Conservation (phyloP, 495 filamentous ascomycete species). For the Talaromyces ruber region DNA sequence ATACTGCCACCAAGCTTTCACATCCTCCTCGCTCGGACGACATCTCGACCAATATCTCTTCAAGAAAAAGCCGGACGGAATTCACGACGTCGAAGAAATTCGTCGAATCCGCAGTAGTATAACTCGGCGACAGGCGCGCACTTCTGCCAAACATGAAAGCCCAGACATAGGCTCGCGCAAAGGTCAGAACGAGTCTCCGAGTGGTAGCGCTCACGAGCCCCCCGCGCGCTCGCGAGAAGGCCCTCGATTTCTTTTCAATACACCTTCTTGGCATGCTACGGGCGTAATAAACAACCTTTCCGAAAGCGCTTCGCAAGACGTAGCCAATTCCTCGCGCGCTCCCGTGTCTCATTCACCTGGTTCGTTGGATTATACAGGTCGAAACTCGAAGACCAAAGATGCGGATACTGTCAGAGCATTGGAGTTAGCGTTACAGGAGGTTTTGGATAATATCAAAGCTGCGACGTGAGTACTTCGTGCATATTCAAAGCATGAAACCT, state of each 20-base stretch:
- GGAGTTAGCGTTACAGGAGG: slow-evolving; percentile 76
- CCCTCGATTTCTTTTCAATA: slow-evolving; percentile 46
- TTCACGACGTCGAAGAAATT: slow-evolving; percentile 85
- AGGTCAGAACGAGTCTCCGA: slow-evolving; percentile 16
- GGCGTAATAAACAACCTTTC: slow-evolving; percentile 75
- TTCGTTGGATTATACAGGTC: slow-evolving; percentile 50
- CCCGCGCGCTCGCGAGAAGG: slow-evolving; percentile 26
- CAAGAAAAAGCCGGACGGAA: slow-evolving; percentile 78
- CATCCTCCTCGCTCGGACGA: slow-evolving; percentile 84
- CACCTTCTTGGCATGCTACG: slow-evolving; percentile 67
- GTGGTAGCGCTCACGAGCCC: slow-evolving; percentile 14
- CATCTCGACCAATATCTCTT: slow-evolving; percentile 88
- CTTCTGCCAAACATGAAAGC: slow-evolving; percentile 47
- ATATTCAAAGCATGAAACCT: not conserved
- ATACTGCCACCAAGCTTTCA: slow-evolving; percentile 79
- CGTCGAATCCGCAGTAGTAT: slow-evolving; percentile 69
- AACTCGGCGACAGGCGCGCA: slow-evolving; percentile 70
- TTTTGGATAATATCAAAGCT: slow-evolving; percentile 68
- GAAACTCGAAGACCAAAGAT: slow-evolving; percentile 50
- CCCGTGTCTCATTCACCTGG: slow-evolving; percentile 32
- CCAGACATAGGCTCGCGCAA: slow-evolving; percentile 28
- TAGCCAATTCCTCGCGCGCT: slow-evolving; percentile 25
- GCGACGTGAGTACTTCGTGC: slow-evolving; percentile 54
- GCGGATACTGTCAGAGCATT: slow-evolving; percentile 67
- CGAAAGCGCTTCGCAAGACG: slow-evolving; percentile 29